These are phyloP conservation scores for Colletotrichum orchidophilum DNA, from an alignment of 2,329 filamentous ascomycete species.

Conservation along the genomic window DNA sequence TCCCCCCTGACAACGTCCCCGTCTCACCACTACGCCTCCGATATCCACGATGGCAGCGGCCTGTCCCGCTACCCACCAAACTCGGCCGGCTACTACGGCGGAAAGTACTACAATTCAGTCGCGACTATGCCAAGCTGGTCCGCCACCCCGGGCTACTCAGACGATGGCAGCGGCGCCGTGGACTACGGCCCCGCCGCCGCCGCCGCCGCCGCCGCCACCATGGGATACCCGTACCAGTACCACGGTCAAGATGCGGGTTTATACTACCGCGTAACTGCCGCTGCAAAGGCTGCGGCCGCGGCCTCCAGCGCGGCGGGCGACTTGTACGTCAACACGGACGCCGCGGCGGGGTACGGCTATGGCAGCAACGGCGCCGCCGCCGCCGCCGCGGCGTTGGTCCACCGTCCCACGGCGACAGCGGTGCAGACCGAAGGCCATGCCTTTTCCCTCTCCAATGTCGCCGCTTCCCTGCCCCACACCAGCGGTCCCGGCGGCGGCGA, in stretches of 20 bases:
- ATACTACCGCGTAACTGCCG: conserved; percentile 43
- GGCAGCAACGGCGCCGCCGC: conserved; percentile 31
- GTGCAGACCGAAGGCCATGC: conserved; percentile 43
- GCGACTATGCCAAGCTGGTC: conserved; percentile 44
- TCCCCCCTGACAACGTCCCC: conserved; percentile 41
- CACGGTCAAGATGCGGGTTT: conserved; percentile 45
- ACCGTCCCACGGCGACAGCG: conserved; percentile 39
- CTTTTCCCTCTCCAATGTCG: conserved; percentile 53
- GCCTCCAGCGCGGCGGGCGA: conserved; percentile 35
- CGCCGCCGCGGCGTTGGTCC: conserved; percentile 44
- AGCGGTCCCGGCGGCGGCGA: conserved; percentile 41
- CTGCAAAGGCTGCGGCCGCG: conserved; percentile 34
- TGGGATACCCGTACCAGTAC: conserved; percentile 47
- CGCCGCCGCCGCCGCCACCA: neutral
- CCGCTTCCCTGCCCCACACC: conserved; percentile 49
- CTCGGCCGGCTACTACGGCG: conserved; percentile 43
- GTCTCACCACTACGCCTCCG: conserved; percentile 44
- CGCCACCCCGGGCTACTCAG: conserved; percentile 41
- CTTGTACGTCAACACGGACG: conserved; percentile 48
- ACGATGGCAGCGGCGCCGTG: conserved; percentile 42
- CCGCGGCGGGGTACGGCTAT: conserved; percentile 44
- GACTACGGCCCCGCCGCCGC: conserved; percentile 45
- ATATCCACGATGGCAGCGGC: conserved; percentile 43
- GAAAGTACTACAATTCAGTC: conserved; percentile 44
- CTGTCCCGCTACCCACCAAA: conserved; percentile 43